Conservation (phyloP, 805 yeast species). For the Ogataea allantospora region DNA sequence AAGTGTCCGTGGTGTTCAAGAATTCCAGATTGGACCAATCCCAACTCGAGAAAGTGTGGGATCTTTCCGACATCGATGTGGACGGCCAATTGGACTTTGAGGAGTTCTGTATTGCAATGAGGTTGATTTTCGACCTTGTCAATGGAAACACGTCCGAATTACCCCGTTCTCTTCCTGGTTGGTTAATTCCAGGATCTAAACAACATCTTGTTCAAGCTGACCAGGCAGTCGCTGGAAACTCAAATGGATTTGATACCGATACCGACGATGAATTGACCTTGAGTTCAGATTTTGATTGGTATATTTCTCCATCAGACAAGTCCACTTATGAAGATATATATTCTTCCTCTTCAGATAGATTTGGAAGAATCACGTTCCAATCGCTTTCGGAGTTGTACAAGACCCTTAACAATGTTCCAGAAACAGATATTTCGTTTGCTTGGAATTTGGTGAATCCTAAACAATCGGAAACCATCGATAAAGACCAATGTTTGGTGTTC, state of each 20-base stretch:
- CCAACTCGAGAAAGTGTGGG: slow-evolving; percentile 86
- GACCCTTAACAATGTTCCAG: slow-evolving; percentile 70
- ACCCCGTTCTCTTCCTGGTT: slow-evolving; percentile 77
- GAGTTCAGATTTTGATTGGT: slow-evolving; percentile 87
- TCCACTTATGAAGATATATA: slow-evolving; percentile 76
- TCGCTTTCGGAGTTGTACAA: slow-evolving; percentile 67
- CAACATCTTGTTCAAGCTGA: slow-evolving; percentile 84
- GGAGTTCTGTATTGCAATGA: slow-evolving; percentile 97
- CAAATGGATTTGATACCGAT: slow-evolving; percentile 38
- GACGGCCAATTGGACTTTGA: slow-evolving; percentile 94
- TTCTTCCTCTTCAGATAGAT: slow-evolving; percentile 67
- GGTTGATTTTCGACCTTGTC: slow-evolving; percentile 86
- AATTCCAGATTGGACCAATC: slow-evolving; percentile 80
- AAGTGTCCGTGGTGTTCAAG: slow-evolving; percentile 80
- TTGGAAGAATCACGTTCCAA: slow-evolving; percentile 77
- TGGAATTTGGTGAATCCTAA: slow-evolving; percentile 96
- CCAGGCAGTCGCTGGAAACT: slow-evolving; percentile 48
- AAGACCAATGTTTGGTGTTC: slow-evolving; percentile 86
- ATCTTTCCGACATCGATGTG: slow-evolving; percentile 85
- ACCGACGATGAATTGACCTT: slow-evolving; percentile 64
- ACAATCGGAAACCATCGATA: slow-evolving; percentile 81
- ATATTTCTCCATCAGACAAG: slow-evolving; percentile 86
- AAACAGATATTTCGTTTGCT: slow-evolving; percentile 80
- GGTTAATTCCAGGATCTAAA: slow-evolving; percentile 92
- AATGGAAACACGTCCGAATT: slow-evolving; percentile 59